Evolutionary conservation across 2,329 filamentous ascomycete genomes (phyloP).

Genomic region (Neopestalotiopsis sp.): DNA sequence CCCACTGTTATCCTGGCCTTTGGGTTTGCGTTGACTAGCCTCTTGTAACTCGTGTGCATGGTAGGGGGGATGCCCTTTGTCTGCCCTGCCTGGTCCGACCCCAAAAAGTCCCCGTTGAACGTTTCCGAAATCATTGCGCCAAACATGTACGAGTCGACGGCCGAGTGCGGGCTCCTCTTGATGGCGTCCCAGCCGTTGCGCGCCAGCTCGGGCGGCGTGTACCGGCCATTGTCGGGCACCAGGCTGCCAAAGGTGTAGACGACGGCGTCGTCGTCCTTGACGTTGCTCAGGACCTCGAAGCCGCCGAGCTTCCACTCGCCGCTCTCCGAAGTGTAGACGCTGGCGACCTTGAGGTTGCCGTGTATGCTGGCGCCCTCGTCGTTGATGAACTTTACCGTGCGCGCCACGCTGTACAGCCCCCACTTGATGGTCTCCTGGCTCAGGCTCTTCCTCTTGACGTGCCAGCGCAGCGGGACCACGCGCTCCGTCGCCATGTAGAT

Average conservation of each 20-base stretch:
- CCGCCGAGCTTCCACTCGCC: constrained; percentile 97
- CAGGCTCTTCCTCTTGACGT: constrained; percentile 85
- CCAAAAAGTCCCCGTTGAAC: constrained; percentile 84
- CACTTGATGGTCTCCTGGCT: constrained; percentile 95
- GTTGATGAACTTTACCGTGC: constrained; percentile 95
- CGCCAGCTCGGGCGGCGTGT: constrained; percentile 85
- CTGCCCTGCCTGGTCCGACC: constrained; percentile 80
- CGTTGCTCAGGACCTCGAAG: constrained; percentile 90
- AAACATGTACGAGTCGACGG: constrained; percentile 86
- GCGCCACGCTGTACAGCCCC: constrained; percentile 87
- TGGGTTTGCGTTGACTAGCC: constrained; percentile 85
- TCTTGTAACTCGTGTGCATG: constrained; percentile 92
- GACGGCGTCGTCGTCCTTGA: constrained; percentile 94
- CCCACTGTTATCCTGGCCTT: constrained; percentile 85
- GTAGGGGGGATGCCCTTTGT: constrained; percentile 84
- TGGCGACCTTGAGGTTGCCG: constrained; percentile 82
- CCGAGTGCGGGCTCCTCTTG: constrained; percentile 80
- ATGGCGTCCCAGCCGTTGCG: constrained; percentile 91
- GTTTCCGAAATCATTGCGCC: constrained; percentile 86
- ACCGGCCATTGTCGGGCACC: constrained; percentile 82
- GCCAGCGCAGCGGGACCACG: constrained; percentile 85
- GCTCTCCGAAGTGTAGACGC: constrained; percentile 92
- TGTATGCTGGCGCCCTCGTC: constrained; percentile 91
- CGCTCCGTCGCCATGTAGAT: constrained; percentile 97
- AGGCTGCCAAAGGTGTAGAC: constrained; percentile 84